Evolutionary conservation across 345 rosid genomes (phyloP).

Genomic region (Ailanthus altissimus): DNA sequence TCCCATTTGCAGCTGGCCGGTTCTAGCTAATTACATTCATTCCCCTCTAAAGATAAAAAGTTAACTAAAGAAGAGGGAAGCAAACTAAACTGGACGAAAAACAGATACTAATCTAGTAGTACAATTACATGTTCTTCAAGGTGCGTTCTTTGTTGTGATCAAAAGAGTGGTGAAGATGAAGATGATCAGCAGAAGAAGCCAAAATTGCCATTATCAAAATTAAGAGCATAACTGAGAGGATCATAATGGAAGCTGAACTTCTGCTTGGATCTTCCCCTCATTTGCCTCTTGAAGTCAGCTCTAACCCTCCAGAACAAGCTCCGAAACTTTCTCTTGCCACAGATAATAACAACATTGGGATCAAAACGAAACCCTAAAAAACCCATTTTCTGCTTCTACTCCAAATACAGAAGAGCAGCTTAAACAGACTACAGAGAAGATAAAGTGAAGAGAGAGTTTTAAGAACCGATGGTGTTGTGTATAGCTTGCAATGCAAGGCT

Average conservation of each 20-base stretch:
- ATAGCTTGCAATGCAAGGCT: constrained; percentile 24
- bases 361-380: constrained; percentile 33
- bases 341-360: constrained; percentile 32
- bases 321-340: constrained; percentile 56
- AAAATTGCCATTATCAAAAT: constrained; percentile 72
- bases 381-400: constrained; percentile 21
- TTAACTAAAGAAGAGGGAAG: background rate
- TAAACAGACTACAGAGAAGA: background rate
- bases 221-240: constrained; percentile 79
- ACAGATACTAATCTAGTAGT: background rate
- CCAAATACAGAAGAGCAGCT: background rate
- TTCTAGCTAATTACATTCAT: background rate
- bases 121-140: background rate
- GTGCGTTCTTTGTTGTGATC: background rate
- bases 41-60: too few species aligned
- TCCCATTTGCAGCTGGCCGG: background rate
- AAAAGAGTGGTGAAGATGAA: background rate
- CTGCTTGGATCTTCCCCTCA: constrained; percentile 42
- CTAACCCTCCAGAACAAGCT: constrained; percentile 61
- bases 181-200: constrained; percentile 54
- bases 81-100: background rate
- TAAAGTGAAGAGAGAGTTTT: too few species aligned
- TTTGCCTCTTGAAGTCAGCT: constrained; percentile 50
- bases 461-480: too few species aligned
- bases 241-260: constrained; percentile 64